These are phyloP conservation scores for Colletotrichum gloeosporioides DNA, from an alignment of 2,329 filamentous ascomycete species.

Conservation along the genomic window DNA sequence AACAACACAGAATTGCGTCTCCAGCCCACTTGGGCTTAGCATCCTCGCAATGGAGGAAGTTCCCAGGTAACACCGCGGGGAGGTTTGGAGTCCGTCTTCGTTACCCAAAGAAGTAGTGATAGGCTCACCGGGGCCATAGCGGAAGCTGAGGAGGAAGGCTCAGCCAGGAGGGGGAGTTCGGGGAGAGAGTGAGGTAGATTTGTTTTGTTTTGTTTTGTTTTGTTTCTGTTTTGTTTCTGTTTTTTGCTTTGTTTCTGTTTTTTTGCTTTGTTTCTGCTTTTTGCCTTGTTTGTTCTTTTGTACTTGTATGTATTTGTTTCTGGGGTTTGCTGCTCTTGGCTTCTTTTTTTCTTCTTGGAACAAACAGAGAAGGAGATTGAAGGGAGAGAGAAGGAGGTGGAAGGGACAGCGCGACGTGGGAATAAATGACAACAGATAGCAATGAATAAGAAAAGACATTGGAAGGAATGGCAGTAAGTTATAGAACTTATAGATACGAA, in stretches of 20 bases:
- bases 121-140: slow-evolving; percentile 2
- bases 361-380: background rate
- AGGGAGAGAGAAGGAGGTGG: background rate
- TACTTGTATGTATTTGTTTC: background rate
- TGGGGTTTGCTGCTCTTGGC: background rate
- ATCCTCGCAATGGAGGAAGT: background rate
- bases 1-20: background rate
- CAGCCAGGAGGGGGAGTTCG: background rate
- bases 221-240: too few species aligned
- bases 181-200: background rate
- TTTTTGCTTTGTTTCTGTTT: background rate
- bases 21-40: background rate
- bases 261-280: background rate
- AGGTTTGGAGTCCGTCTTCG: slow-evolving; percentile 16
- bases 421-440: background rate
- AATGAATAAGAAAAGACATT: background rate
- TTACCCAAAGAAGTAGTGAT: slow-evolving; percentile 5
- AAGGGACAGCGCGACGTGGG: background rate
- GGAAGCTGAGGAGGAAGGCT: background rate
- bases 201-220: background rate
- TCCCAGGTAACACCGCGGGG: slow-evolving; percentile 18
- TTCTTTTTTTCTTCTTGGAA: background rate
- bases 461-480: background rate
- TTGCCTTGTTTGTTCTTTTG: background rate
- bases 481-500: background rate